Percentiles rank a stretch among this genome's conserved stretches.
phyloP scores from a whole-genome alignment of 1,284 basidiomycete species.

The Hemileia vastatrix region DNA sequence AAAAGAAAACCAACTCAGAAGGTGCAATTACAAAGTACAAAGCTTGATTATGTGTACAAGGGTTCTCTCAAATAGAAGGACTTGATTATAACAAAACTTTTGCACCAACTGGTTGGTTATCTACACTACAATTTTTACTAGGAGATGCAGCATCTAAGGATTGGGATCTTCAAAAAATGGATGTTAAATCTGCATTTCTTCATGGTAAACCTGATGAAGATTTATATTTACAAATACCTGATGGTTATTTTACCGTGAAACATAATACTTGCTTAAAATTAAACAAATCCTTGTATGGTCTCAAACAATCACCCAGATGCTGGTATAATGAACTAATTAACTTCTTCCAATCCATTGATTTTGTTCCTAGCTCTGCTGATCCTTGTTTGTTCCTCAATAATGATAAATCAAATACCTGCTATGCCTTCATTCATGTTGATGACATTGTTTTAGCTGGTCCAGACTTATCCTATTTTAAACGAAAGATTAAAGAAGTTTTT shows the following conservation, averaged over 20 bases:
- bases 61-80: too few species aligned
- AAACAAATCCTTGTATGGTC: conserved; percentile 1
- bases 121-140: too few species aligned
- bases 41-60: too few species aligned
- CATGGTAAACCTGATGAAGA: too few species aligned
- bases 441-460: not conserved
- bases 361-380: not conserved
- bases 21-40: too few species aligned
- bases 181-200: too few species aligned
- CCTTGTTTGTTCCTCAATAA: conserved; percentile 1
- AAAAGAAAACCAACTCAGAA: not conserved
- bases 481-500: not conserved
- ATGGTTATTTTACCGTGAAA: too few species aligned
- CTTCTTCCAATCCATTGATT: not conserved
- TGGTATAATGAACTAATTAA: not conserved
- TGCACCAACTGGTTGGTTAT: too few species aligned
- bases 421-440: conserved; percentile 2
- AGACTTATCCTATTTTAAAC: not conserved
- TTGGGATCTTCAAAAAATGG: too few species aligned
- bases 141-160: too few species aligned
- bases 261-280: not conserved
- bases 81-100: too few species aligned
- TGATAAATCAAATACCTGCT: not conserved
- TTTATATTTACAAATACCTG: too few species aligned
- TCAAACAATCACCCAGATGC: not conserved